Conservation (phyloP, 2,329 filamentous ascomycete species). For the Stagonosporopsis tanaceti region DNA sequence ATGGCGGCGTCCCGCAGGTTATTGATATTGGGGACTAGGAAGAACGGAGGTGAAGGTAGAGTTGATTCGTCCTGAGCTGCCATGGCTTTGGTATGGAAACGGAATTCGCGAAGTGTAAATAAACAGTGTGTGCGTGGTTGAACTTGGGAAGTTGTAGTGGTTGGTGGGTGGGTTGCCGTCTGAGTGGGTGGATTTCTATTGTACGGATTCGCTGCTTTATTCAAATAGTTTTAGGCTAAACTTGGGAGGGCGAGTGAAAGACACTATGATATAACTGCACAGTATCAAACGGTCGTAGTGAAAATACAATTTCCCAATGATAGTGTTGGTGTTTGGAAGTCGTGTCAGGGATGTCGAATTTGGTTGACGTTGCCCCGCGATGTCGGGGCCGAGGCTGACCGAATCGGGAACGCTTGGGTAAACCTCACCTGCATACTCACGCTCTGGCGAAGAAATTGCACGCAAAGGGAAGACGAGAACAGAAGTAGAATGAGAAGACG, state of each 20-base stretch:
- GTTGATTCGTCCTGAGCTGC: background rate
- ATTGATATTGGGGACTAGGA: constrained; percentile 40
- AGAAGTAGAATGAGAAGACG: background rate
- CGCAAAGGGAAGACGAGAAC: background rate
- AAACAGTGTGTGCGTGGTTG: background rate
- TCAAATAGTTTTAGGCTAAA: background rate
- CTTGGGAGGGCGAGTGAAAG: background rate
- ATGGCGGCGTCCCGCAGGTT: constrained; percentile 48
- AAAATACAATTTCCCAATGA: background rate
- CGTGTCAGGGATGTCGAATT: background rate
- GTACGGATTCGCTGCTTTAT: background rate
- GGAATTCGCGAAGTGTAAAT: background rate
- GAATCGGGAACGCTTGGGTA: background rate
- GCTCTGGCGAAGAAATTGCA: background rate
- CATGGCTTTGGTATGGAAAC: background rate
- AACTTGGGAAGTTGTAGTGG: background rate
- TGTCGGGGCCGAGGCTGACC: constrained; percentile 7
- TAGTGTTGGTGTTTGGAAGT: background rate
- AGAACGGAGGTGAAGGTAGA: constrained; percentile 42
- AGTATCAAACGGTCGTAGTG: background rate
- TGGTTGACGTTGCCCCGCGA: constrained; percentile 4
- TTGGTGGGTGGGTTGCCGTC: background rate
- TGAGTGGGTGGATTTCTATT: background rate
- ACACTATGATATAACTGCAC: background rate
- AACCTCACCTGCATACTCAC: background rate